Evolutionary conservation across 805 yeast species (phyloP), one percentile per base, ranked within the genome.

Genomic region (Cyberlindnera euphorbiiphila): DNA sequence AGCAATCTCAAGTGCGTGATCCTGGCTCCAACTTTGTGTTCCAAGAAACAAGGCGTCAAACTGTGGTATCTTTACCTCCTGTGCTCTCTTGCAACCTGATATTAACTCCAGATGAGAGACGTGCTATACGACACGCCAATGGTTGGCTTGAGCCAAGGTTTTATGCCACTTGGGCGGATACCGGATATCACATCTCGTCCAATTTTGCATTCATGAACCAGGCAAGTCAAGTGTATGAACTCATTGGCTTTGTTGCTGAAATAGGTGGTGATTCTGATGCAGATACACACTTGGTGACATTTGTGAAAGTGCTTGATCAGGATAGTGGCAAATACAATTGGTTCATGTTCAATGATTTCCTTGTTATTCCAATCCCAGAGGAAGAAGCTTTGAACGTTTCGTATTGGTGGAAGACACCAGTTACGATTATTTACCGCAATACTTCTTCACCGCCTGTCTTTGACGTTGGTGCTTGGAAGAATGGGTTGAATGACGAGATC

Each of bases 321-420:
- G 25, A 47, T 9, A 45, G 51, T 9, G 53, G 54, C 3, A 39
- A 32, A 4, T 62, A 59, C 35, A 57, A 57, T 21, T 93, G 98
- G 98, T 77, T 71, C 53, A 59, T 93, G 54, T 87, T 93, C 59
- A 93, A 93, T 56, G 98, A 93, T 59, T 93, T 91, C 60, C 64
- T 93, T 46, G 98, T 89, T 12, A 74, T 77, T 50, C 80, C 78
- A 17, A 69, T 93, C 1, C 70, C 81, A 1, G 85, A 81, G 49
- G 72, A 71, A 11, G 97, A 93, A 49, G 97, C 85, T 0, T 68
- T 88, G 32, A 76, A 87, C 54, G 61, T 87, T 32, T 64, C 78
- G 1, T 68, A 71, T 33, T 69, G 81, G 66, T 89, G 96, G 96
- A 93, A 93, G 56, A 76, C 76, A 22, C 95, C 96, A 1, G 79